These are phyloP conservation scores for Geoglossum glabrum DNA, from an alignment of 495 filamentous ascomycete genomes.

Conservation along the genomic window DNA sequence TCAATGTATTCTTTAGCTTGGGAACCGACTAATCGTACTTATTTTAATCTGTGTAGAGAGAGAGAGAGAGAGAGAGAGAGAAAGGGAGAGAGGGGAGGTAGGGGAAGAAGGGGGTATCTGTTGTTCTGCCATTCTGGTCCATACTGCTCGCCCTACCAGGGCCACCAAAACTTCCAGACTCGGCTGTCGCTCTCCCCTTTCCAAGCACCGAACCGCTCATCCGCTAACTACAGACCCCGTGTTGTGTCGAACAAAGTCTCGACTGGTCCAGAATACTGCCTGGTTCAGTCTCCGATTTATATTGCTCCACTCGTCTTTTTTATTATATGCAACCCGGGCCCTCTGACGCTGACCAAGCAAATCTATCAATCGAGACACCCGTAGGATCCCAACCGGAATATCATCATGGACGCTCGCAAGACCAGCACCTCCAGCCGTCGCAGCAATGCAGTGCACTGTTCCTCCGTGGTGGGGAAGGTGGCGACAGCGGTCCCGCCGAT, in stretches of 20 bases:
- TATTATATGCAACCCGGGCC: conserved; percentile 86
- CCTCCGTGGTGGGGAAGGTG: not conserved
- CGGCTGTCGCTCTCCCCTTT: not conserved
- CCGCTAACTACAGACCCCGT: not conserved
- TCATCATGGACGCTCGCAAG: conserved; percentile 54
- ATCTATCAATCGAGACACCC: conserved; percentile 23
- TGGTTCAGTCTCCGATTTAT: conserved; percentile 47
- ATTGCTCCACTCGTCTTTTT: conserved; percentile 18
- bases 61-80: no score
- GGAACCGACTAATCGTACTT: not conserved
- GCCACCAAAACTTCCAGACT: not conserved
- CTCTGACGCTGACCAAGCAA: conserved; percentile 37
- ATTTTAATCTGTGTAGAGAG: not conserved
- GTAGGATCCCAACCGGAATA: conserved; percentile 16
- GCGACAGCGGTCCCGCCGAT: not conserved
- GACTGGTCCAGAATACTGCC: conserved; percentile 6
- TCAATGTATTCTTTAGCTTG: not conserved
- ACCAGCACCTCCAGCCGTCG: conserved; percentile 8
- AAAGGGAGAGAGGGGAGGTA: no score
- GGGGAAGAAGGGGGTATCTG: no score
- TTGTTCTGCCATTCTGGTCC: not conserved
- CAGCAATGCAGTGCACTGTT: not conserved
- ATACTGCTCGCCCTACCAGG: not conserved
- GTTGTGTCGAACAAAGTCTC: not conserved
- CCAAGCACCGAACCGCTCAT: not conserved